A percentile compares a stretch with the other conserved stretches of the same genome.
Conservation (phyloP, 1,284 basidiomycete genomes). For the Ganoderma sinense region DNA sequence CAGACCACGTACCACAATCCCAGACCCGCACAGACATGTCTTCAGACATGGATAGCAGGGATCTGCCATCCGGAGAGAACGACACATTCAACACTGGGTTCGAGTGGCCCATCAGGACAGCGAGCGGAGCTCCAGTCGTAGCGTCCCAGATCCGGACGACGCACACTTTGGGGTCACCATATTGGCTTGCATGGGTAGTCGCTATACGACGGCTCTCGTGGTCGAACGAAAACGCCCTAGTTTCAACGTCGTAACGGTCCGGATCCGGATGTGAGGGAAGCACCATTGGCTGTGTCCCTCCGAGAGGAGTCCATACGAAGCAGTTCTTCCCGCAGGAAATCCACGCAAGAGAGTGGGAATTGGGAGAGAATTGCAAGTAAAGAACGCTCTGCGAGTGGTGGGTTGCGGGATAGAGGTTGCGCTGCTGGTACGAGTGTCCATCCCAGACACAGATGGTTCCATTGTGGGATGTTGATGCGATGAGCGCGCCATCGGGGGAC, state of each 20-base stretch:
- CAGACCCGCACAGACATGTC: too few relatives aligned
- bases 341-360: neutral
- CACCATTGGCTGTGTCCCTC: neutral
- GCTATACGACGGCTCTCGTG: neutral
- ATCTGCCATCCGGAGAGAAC: neutral
- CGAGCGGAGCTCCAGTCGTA: neutral
- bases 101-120: neutral
- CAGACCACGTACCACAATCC: too few relatives aligned
- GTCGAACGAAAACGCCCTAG: neutral
- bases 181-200: neutral
- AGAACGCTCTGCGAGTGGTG: neutral
- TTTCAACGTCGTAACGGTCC: too few relatives aligned
- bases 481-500: neutral
- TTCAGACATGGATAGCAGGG: neutral
- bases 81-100: neutral
- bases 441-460: constrained; percentile 2
- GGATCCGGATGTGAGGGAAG: neutral
- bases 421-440: neutral
- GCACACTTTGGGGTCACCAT: neutral
- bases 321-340: neutral
- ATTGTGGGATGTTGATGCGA: neutral
- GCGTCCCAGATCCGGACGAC: neutral
- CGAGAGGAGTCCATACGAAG: neutral
- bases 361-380: neutral
- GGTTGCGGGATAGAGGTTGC: too few relatives aligned